These are phyloP conservation scores for Trichoderma polysporum DNA, from an alignment of 2,329 filamentous ascomycete species.

Conservation along the genomic window DNA sequence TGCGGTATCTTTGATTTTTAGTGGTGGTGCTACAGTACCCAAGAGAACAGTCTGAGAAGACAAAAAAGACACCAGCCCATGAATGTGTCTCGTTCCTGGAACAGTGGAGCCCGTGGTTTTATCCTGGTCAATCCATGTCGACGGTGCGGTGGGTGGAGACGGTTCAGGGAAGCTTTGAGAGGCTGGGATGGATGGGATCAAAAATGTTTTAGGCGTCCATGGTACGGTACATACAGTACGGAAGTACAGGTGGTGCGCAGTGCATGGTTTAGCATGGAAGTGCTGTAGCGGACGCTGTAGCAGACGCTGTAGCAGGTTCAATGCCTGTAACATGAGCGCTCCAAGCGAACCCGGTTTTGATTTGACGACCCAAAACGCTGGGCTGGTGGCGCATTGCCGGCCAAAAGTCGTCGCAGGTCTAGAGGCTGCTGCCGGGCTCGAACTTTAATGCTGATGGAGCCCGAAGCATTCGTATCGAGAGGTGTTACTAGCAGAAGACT, in stretches of 20 bases:
- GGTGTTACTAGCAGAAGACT: no score
- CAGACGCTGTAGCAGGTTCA: background rate
- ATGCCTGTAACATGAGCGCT: background rate
- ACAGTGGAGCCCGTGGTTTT: constrained; percentile 17
- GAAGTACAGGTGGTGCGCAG: no score
- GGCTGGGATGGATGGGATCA: background rate
- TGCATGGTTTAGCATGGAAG: background rate
- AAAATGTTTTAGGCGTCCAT: background rate
- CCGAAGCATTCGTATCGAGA: background rate
- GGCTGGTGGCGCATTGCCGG: constrained; percentile 7
- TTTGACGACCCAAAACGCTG: constrained; percentile 17
- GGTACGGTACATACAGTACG: no score
- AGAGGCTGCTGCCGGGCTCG: background rate
- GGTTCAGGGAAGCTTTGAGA: background rate
- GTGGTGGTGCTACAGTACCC: no score
- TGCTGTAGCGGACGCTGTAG: background rate
- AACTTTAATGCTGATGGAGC: constrained; percentile 3
- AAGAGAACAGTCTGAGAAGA: background rate
- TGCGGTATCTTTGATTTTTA: background rate
- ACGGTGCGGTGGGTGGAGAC: background rate
- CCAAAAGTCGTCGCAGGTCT: background rate
- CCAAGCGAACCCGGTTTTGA: background rate
- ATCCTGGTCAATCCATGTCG: background rate
- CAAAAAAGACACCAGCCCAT: background rate
- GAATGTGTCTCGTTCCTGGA: constrained; percentile 18